Evolutionary conservation across 2,329 filamentous ascomycete genomes (phyloP).

Genomic region (Fulvia fulva): DNA sequence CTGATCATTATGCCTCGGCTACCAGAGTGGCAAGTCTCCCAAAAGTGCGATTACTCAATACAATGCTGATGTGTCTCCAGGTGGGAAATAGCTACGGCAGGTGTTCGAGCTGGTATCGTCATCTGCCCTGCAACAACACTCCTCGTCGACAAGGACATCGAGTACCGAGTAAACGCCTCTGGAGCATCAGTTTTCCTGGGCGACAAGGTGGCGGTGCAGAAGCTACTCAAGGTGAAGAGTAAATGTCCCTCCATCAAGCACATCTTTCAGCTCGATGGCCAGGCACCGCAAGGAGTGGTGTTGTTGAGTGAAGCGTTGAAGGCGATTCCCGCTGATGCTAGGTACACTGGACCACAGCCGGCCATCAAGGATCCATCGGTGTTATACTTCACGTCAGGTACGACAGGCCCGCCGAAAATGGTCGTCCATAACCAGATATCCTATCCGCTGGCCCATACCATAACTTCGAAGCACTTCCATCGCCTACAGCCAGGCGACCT

Average conservation of each 20-base stretch:
- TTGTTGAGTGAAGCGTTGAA: constrained; percentile 28
- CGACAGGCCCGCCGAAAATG: constrained; percentile 41
- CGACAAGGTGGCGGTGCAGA: constrained; percentile 34
- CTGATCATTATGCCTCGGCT: constrained; percentile 37
- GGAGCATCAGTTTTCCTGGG: constrained; percentile 38
- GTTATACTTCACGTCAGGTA: constrained; percentile 41
- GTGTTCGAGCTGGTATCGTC: constrained; percentile 36
- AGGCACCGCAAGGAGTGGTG: constrained; percentile 23
- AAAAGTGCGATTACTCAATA: not conserved
- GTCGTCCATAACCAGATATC: constrained; percentile 41
- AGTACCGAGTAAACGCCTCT: constrained; percentile 35
- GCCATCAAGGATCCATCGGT: constrained; percentile 32
- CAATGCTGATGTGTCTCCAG: constrained; percentile 12
- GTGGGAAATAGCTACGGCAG: constrained; percentile 41
- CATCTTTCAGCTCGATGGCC: constrained; percentile 33
- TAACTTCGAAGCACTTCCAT: constrained; percentile 40
- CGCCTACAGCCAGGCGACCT: constrained; percentile 35
- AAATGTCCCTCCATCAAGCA: constrained; percentile 33
- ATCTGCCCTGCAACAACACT: constrained; percentile 39
- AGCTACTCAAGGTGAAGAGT: constrained; percentile 32
- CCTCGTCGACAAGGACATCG: constrained; percentile 39
- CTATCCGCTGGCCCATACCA: constrained; percentile 38
- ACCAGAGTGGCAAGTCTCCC: constrained; percentile 29
- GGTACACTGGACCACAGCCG: constrained; percentile 24
- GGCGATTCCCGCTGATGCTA: constrained; percentile 24